These are phyloP conservation scores for Aspergillus wentii DNA, from an alignment of 495 filamentous ascomycete species.

Conservation along the genomic window DNA sequence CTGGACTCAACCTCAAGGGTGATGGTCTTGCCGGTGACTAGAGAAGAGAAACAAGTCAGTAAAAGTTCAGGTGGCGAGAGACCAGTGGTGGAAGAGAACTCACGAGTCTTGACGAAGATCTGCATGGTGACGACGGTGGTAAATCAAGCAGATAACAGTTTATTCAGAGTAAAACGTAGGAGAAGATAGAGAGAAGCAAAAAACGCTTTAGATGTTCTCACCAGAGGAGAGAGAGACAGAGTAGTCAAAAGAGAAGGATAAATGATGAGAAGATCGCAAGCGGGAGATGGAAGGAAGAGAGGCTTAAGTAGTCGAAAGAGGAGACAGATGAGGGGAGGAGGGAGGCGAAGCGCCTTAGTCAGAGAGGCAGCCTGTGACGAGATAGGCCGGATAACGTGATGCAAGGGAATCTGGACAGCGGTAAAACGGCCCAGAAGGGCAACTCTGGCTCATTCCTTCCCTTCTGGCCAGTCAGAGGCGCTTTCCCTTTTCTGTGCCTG, in stretches of 20 bases:
- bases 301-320: conserved; percentile 13
- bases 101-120: conserved; percentile 97
- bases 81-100: conserved; percentile 34
- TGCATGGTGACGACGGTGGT: conserved; percentile 58
- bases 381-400: conserved; percentile 29
- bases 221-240: conserved; percentile 7
- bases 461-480: neutral
- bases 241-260: conserved; percentile 11
- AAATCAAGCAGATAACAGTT: conserved; percentile 1
- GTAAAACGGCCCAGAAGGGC: conserved; percentile 1
- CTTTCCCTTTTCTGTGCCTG: neutral
- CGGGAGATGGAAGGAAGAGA: conserved; percentile 17
- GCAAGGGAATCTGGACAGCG: conserved; percentile 18
- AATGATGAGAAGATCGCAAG: conserved; percentile 22
- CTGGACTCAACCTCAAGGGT: conserved; percentile 98
- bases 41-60: conserved; percentile 10
- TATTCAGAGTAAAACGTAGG: neutral
- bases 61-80: conserved; percentile 4
- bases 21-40: conserved; percentile 96
- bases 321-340: conserved; percentile 20
- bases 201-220: no score
- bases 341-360: conserved; percentile 39
- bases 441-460: conserved; percentile 12
- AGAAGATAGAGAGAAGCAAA: conserved; percentile 4
- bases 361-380: conserved; percentile 27